Evolutionary conservation across 805 yeast species (phyloP).

Genomic region (Maudiozyma barnettii): DNA sequence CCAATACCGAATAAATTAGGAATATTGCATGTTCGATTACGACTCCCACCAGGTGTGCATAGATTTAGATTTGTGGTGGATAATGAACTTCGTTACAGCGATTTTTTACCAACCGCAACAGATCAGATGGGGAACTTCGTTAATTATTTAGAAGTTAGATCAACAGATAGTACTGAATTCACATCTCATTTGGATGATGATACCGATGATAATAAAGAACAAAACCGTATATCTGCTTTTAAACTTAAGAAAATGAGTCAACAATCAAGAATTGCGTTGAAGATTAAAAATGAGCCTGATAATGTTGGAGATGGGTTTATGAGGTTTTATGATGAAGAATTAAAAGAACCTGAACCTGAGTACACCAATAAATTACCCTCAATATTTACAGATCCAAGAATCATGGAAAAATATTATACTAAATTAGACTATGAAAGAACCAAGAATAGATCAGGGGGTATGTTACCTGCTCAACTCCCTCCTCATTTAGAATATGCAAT

Average conservation of each 20-base stretch:
- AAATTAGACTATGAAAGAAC: slow-evolving; percentile 52
- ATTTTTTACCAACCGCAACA: slow-evolving; percentile 84
- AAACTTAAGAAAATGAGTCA: slow-evolving; percentile 17
- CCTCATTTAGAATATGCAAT: slow-evolving; percentile 93
- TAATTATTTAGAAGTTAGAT: slow-evolving; percentile 70
- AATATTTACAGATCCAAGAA: slow-evolving; percentile 72
- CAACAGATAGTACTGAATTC: slow-evolving; percentile 21
- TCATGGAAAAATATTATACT: slow-evolving; percentile 74
- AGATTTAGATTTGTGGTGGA: slow-evolving; percentile 88
- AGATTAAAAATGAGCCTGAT: slow-evolving; percentile 32
- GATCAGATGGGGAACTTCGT: slow-evolving; percentile 94
- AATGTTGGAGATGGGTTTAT: slow-evolving; percentile 77
- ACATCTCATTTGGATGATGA: background rate
- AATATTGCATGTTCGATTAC: slow-evolving; percentile 53
- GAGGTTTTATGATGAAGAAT: slow-evolving; percentile 59
- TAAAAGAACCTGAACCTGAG: slow-evolving; percentile 16
- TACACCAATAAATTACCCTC: slow-evolving; percentile 71
- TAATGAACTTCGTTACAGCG: slow-evolving; percentile 81
- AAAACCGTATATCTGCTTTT: background rate
- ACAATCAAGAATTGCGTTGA: slow-evolving; percentile 43
- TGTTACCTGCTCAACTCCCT: slow-evolving; percentile 92
- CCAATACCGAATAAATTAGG: slow-evolving; percentile 27
- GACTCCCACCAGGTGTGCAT: slow-evolving; percentile 82
- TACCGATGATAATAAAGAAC: background rate
- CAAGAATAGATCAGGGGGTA: slow-evolving; percentile 43